These are phyloP conservation scores for Venturia oleaginea DNA, from an alignment of 2,329 filamentous ascomycete species.

Conservation along the genomic window DNA sequence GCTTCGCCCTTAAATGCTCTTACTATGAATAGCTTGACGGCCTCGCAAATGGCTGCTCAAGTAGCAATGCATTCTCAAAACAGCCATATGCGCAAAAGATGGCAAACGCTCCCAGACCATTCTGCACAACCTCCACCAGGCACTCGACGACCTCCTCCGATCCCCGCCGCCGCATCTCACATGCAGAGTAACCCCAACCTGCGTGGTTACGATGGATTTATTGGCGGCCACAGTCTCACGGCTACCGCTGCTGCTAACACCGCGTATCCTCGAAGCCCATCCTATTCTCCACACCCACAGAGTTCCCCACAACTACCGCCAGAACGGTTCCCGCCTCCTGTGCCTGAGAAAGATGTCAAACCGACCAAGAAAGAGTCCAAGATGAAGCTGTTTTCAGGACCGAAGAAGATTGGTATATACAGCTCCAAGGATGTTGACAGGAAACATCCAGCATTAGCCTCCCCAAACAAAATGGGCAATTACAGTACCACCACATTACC, in stretches of 20 bases:
- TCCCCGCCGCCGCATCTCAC: conserved; percentile 1
- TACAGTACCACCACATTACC: conserved; percentile 54
- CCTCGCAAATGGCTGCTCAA: conserved; percentile 72
- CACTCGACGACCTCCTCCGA: conserved; percentile 11
- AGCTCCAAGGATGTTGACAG: conserved; percentile 51
- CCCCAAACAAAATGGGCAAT: conserved; percentile 58
- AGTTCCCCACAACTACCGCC: conserved; percentile 25
- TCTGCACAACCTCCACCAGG: conserved; percentile 14
- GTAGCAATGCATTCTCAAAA: conserved; percentile 61
- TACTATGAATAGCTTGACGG: conserved; percentile 34
- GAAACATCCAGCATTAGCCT: conserved; percentile 60
- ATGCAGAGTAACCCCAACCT: conserved; percentile 11
- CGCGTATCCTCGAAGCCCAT: conserved; percentile 58
- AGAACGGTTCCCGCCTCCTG: conserved; percentile 19
- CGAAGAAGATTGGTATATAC: conserved; percentile 63
- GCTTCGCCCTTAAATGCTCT: conserved; percentile 45
- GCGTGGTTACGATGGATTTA: conserved; percentile 52
- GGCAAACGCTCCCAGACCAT: conserved; percentile 60
- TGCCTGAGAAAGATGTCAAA: conserved; percentile 49
- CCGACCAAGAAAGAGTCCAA: conserved; percentile 61
- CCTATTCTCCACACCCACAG: conserved; percentile 31
- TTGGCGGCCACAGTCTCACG: conserved; percentile 52
- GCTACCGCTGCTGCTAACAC: conserved; percentile 65
- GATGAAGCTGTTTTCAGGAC: conserved; percentile 72
- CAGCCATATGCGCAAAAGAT: conserved; percentile 53